Base-by-base conservation (phyloP, 805 yeast species). In the Wickerhamiella nectarea region DNA sequence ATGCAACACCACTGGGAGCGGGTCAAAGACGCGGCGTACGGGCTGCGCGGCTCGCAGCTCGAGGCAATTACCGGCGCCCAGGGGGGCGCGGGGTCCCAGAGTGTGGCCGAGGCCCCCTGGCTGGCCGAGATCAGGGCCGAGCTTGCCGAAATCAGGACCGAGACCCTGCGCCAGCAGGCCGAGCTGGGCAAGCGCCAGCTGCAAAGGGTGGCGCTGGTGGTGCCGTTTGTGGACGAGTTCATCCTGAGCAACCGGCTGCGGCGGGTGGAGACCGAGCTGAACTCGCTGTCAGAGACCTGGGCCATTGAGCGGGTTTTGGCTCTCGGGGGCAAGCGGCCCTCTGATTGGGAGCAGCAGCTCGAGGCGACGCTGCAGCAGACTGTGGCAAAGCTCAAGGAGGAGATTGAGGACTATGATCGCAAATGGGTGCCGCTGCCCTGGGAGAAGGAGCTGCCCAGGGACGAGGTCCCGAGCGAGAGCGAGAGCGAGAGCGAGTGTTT, bases 401-500 rank as follows among this genome's bases (percentile, higher is more conserved):
- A 38, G 18, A 38, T 38, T 24, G 20, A 28, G 20, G 41, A 38
- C 17, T 38, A 34, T 34, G 41, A 38, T 12, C 25, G 21, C 22
- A 26, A 24, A 15, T 38, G 41, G 41, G 18, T 19, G 17, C 41
- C 41, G 20, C 28, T 38, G 10, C 41, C 41, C 3, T 38, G 41
- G 41, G 41, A 38, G 19, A 14, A 4, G 5, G 24, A 21, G 24
- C 24, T 21, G 5, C 24, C 24, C 8, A 8, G 24, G 24, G 24
- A 21, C 8, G 24, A 8, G 24, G 24, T 5, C 8, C 8, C 8
- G 5, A 21, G 24, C 14, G 38, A 25, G 6, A 26, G 21, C n/a
- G n/a, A 20, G 9, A 35, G 18, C 21, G 38, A 28, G 33, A 10
- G 4, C 11, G 33, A 28, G 15, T 6, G n/a, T n/a, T n/a, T n/a